Percentiles rank a stretch among this genome's conserved stretches.
Conservation (phyloP, 2,329 filamentous ascomycete species). For the Teratosphaeria nubilosa region DNA sequence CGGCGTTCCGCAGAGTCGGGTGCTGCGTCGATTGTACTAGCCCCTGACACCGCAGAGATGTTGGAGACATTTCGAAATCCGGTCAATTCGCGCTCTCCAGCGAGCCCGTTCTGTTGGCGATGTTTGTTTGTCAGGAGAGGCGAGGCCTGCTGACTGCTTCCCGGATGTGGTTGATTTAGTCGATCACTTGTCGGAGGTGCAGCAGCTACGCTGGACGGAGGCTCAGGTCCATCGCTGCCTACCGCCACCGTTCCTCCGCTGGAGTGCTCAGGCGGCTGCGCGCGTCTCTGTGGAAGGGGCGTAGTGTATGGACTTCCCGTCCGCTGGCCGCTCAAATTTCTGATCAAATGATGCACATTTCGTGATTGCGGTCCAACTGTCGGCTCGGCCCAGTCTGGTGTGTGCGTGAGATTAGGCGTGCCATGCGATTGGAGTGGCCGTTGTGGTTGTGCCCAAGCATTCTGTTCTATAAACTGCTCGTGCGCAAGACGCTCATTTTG, state of each 20-base stretch:
- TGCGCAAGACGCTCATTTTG: conserved; percentile 25
- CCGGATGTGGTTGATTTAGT: not conserved
- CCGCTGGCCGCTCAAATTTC: conserved; percentile 14
- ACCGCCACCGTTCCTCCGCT: conserved; percentile 17
- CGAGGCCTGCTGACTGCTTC: conserved; percentile 5
- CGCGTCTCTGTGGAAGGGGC: conserved; percentile 18
- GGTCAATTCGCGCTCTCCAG: conserved; percentile 6
- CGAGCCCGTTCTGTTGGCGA: conserved; percentile 13
- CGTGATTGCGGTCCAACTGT: conserved; percentile 7
- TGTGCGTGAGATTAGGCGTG: conserved; percentile 22
- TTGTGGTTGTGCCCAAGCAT: conserved; percentile 85
- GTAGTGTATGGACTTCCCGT: conserved; percentile 20
- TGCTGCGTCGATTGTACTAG: conserved; percentile 25
- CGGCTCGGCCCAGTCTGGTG: conserved; percentile 24
- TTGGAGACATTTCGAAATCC: conserved; percentile 29
- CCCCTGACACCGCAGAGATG: conserved; percentile 32
- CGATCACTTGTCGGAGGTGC: conserved; percentile 19
- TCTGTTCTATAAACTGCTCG: conserved; percentile 81
- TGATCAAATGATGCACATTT: conserved; percentile 15
- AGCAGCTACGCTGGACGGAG: conserved; percentile 22
- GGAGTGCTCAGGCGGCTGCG: conserved; percentile 12
- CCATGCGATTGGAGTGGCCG: conserved; percentile 33
- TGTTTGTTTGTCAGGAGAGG: conserved; percentile 20
- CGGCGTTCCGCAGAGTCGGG: conserved; percentile 11
- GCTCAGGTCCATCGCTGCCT: conserved; percentile 18